Base-by-base conservation (phyloP, 164 flowering plant species). In the Sedum album region DNA sequence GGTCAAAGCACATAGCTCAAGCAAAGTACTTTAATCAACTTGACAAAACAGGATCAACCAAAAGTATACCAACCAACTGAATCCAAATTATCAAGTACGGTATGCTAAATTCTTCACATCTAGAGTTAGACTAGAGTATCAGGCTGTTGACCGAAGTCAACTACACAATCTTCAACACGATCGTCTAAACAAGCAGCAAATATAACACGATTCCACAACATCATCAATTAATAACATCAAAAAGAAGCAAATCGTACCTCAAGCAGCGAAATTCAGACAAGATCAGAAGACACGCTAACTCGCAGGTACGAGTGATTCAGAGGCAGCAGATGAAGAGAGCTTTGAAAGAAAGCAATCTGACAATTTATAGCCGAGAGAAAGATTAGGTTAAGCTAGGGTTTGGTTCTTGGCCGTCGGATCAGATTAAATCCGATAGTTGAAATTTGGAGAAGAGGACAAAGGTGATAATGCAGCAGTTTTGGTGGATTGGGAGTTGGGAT, bases 281-380 rank as follows among this genome's bases (percentile, higher is more conserved):
- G 49, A 44, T 17, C 8, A 14, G 20, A 10, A 44, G 46, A 63
- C 61, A 57, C 63, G 26, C 67, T 46, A 63, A 31, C 73, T 70
- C 73, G 73, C 68, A 67, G n/a, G 13, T 17, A 5, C 20, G 68
- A 25, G 65, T 49, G 68, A 70, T 61, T 35, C 20, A 20, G 63
- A 6, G 31, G 31, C 65, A 14, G 21, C 4, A 0, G 8, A 28
- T 4, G 14, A 6, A 36, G 20, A 63, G 65, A 68, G 65, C 46
- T n/a, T 44, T 25, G 33, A 31, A 62, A 31, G 64, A 36, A 23
- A 0, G 0, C 46, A 21, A 20, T 35, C 31, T 60, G 15, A 48
- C 25, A 5, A 2, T 7, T 21, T 25, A 21, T 13, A 25, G 14
- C 25, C 36, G 25, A 35, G 48, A 31, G 66, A 48, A 8, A 49